Conservation (phyloP, 352 stramenopile species). For the Blastocystis sp. region DNA sequence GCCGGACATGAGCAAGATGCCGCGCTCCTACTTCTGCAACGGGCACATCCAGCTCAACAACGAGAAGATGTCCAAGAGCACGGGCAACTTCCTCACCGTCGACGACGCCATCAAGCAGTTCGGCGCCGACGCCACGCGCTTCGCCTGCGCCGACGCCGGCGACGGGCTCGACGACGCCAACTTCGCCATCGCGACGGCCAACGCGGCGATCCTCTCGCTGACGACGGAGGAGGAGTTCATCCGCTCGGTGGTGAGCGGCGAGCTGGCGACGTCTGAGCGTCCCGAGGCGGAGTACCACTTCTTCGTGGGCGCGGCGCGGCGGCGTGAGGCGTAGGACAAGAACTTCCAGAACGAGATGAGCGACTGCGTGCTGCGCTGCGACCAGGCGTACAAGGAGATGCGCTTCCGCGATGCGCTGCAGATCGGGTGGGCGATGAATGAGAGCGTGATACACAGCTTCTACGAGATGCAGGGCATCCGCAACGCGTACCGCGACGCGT, state of each 20-base stretch:
- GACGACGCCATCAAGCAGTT: conserved; percentile 92
- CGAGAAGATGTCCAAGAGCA: conserved; percentile 99
- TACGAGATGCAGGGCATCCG: conserved; percentile 96
- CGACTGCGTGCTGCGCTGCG: conserved; percentile 80
- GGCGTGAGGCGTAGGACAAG: conserved; percentile 73
- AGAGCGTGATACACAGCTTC: conserved; percentile 76
- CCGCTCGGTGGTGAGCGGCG: conserved; percentile 84
- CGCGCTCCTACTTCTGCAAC: conserved; percentile 95
- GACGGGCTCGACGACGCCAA: conserved; percentile 97
- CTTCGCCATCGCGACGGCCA: conserved; percentile 92
- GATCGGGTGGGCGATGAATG: conserved; percentile 73
- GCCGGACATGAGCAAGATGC: conserved; percentile 93
- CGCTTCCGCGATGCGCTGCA: conserved; percentile 93
- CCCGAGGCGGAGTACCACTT: conserved; percentile 24
- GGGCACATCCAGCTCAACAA: conserved; percentile 87
- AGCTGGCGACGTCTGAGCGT: conserved; percentile 78
- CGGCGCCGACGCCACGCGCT: conserved; percentile 89
- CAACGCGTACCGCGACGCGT: conserved; percentile 94
- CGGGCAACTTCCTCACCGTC: conserved; percentile 98
- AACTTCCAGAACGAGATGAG: conserved; percentile 66
- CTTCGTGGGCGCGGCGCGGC: neutral
- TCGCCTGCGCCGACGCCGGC: conserved; percentile 93
- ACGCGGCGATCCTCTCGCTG: conserved; percentile 92
- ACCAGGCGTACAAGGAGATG: conserved; percentile 82
- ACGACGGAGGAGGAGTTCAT: conserved; percentile 95